A percentile compares a stretch with the other conserved stretches of the same genome.
phyloP scores from a whole-genome alignment of 805 yeast species.

The Sungouiella blattae region DNA sequence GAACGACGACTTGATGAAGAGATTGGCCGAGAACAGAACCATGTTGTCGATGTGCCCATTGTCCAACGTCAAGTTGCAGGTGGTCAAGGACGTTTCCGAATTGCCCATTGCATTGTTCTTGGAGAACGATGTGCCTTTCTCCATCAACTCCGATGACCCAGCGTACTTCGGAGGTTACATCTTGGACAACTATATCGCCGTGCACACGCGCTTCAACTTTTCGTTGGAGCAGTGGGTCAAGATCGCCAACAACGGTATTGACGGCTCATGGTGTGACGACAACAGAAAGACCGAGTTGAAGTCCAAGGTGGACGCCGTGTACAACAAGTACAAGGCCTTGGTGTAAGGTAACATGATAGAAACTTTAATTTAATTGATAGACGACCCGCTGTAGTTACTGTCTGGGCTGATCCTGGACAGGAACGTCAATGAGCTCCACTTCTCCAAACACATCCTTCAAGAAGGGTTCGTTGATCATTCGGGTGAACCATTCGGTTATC shows the following conservation, averaged over 20 bases:
- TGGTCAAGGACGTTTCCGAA: conserved; percentile 62
- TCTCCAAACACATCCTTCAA: conserved; percentile 48
- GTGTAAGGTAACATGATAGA: too few relatives aligned
- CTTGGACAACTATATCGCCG: conserved; percentile 67
- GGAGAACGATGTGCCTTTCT: conserved; percentile 63
- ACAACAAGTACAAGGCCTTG: conserved; percentile 31
- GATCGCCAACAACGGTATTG: conserved; percentile 63
- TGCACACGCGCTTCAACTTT: conserved; percentile 65
- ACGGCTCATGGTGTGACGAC: conserved; percentile 71
- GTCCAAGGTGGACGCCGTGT: conserved; percentile 41
- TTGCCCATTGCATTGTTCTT: conserved; percentile 63
- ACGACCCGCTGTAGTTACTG: too few relatives aligned
- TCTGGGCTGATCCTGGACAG: too few relatives aligned
- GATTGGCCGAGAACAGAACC: conserved; percentile 53
- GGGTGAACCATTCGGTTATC: conserved; percentile 67
- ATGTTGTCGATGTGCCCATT: conserved; percentile 74
- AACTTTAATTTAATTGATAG: too few relatives aligned
- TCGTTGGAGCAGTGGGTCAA: conserved; percentile 55
- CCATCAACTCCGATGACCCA: conserved; percentile 57
- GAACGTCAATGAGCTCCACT: too few relatives aligned
- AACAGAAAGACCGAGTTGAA: conserved; percentile 50
- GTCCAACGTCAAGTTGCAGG: conserved; percentile 73
- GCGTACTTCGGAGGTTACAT: conserved; percentile 84
- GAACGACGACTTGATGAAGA: conserved; percentile 49
- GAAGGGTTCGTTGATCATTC: conserved; percentile 45